Conservation (phyloP, 169 alveolate genomes). For the Cyclospora cayetanensis region DNA sequence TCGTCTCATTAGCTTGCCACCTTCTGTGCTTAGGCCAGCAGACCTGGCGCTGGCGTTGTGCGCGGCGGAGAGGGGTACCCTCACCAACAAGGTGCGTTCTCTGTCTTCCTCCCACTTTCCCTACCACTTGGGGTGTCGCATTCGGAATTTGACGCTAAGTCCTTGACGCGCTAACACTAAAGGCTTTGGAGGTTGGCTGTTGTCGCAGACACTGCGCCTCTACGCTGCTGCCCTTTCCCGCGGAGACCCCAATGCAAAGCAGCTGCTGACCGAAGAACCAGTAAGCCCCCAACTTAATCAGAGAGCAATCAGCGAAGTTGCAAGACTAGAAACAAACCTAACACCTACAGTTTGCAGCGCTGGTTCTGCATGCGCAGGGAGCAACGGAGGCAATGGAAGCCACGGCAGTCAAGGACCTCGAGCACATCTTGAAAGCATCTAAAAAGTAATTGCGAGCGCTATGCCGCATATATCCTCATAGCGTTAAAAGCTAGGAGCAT, state of each 20-base stretch:
- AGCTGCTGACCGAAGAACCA: background rate
- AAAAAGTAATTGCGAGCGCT: background rate
- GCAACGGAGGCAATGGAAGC: background rate
- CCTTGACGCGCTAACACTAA: no score
- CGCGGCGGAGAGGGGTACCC: background rate
- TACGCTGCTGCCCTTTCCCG: constrained; percentile 7
- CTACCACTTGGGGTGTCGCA: background rate
- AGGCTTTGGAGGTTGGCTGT: background rate
- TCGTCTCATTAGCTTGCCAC: background rate
- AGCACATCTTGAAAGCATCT: background rate
- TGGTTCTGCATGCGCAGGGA: background rate
- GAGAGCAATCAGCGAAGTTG: no score
- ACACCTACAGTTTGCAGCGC: background rate
- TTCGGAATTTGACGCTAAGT: background rate
- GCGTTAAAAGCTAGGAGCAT: background rate
- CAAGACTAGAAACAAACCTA: background rate
- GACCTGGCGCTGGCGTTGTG: background rate
- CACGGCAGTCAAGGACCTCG: background rate
- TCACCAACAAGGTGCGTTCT: background rate
- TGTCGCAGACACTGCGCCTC: constrained; percentile 9
- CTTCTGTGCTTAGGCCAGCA: background rate
- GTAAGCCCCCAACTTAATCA: no score
- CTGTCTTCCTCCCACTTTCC: background rate
- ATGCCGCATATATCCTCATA: background rate
- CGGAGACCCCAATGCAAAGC: background rate